These are phyloP conservation scores for Xylaria curta DNA, from an alignment of 495 filamentous ascomycete genomes.

Conservation along the genomic window DNA sequence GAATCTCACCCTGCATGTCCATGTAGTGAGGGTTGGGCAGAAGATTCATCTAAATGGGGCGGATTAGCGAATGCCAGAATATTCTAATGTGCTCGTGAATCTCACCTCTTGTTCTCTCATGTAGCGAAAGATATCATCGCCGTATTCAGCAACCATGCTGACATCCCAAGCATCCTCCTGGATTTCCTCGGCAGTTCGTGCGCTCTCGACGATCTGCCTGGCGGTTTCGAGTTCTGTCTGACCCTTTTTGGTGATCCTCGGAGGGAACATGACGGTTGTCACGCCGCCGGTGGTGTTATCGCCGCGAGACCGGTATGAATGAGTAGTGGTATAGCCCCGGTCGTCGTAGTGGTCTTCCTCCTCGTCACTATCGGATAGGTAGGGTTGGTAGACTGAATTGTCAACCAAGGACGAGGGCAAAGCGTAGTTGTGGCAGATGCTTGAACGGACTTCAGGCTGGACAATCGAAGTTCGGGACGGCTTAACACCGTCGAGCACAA, in stretches of 20 bases:
- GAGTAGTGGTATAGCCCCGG: slow-evolving; percentile 78
- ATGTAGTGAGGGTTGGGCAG: slow-evolving; percentile 91
- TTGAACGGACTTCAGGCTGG: slow-evolving; percentile 1
- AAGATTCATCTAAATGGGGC: slow-evolving; percentile 67
- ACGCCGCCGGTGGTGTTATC: slow-evolving; percentile 80
- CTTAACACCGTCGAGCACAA: neutral
- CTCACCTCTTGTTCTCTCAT: slow-evolving; percentile 89
- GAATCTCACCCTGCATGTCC: slow-evolving; percentile 95
- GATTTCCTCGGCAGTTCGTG: slow-evolving; percentile 61
- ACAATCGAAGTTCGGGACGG: neutral
- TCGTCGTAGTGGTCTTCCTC: slow-evolving; percentile 82
- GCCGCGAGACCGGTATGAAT: slow-evolving; percentile 72
- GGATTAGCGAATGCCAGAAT: slow-evolving; percentile 7
- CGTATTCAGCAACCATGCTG: slow-evolving; percentile 98
- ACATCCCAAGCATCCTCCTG: slow-evolving; percentile 84
- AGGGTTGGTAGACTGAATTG: slow-evolving; percentile 27
- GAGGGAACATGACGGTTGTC: slow-evolving; percentile 71
- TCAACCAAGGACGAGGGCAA: slow-evolving; percentile 16
- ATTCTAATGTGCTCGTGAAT: neutral
- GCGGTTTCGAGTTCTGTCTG: slow-evolving; percentile 73
- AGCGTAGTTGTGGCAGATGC: slow-evolving; percentile 4
- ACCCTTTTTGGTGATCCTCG: slow-evolving; percentile 66
- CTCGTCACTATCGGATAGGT: slow-evolving; percentile 63
- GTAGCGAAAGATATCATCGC: slow-evolving; percentile 92
- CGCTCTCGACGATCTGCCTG: slow-evolving; percentile 68